Conservation (phyloP, 2,329 filamentous ascomycete species). For the Xenoacremonium recifei region DNA sequence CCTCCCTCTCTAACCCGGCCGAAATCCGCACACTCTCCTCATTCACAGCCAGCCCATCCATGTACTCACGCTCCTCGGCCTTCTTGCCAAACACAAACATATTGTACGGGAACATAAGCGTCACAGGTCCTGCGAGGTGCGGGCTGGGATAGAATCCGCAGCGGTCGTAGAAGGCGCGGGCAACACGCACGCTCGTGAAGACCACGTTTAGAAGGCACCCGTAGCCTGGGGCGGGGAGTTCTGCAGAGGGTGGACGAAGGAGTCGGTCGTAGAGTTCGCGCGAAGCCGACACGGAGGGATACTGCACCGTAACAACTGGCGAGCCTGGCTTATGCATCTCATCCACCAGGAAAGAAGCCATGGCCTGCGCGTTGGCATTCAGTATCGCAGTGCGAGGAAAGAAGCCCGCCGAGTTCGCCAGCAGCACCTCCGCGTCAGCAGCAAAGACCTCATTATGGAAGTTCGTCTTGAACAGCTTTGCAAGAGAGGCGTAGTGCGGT, state of each 20-base stretch:
- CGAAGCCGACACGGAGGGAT: slow-evolving; percentile 39
- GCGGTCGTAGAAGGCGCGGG: slow-evolving; percentile 48
- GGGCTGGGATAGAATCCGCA: slow-evolving; percentile 50
- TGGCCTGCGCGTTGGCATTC: slow-evolving; percentile 43
- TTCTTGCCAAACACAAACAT: slow-evolving; percentile 41
- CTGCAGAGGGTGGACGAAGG: slow-evolving; percentile 36
- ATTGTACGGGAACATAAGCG: slow-evolving; percentile 48
- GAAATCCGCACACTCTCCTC: slow-evolving; percentile 45
- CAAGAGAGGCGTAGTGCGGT: slow-evolving; percentile 36
- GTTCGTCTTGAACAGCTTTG: slow-evolving; percentile 23
- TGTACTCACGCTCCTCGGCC: slow-evolving; percentile 34
- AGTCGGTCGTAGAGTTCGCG: slow-evolving; percentile 33
- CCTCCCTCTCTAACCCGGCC: slow-evolving; percentile 45
- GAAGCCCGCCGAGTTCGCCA: slow-evolving; percentile 44
- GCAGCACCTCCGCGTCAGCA: slow-evolving; percentile 44
- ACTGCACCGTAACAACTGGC: slow-evolving; percentile 40
- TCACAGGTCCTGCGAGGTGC: slow-evolving; percentile 53
- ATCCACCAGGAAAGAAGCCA: slow-evolving; percentile 38
- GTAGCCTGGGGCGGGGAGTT: slow-evolving; percentile 50
- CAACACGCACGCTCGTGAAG: slow-evolving; percentile 39
- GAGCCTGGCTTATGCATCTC: slow-evolving; percentile 26
- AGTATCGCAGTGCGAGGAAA: slow-evolving; percentile 36
- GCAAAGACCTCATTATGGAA: slow-evolving; percentile 46
- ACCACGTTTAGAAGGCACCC: slow-evolving; percentile 55
- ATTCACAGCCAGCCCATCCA: slow-evolving; percentile 36